phyloP scores from a whole-genome alignment of 129 eudicot species.

The Arctium lappa region DNA sequence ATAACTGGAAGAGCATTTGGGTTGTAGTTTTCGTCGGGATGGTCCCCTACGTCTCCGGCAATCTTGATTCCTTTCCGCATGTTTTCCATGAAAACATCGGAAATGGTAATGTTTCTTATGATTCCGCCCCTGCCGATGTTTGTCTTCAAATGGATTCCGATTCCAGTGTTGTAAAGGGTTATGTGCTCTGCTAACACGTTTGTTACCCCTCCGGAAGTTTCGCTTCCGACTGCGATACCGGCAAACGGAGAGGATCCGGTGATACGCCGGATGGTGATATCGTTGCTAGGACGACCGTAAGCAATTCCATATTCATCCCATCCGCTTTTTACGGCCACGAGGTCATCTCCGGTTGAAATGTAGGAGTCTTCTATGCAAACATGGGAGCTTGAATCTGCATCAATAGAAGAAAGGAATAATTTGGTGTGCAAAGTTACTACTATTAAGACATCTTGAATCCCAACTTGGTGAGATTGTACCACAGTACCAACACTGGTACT shows the following conservation, averaged over 20 bases:
- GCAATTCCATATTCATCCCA: conserved; percentile 96
- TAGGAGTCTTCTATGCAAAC: conserved; percentile 96
- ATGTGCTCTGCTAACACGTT: conserved; percentile 76
- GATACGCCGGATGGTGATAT: conserved; percentile 79
- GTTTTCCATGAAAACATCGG: conserved; percentile 74
- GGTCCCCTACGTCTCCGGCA: conserved; percentile 85
- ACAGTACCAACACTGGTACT: too few species aligned
- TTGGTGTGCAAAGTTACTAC: too few species aligned
- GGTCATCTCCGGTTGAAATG: conserved; percentile 93
- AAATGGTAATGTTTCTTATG: conserved; percentile 68
- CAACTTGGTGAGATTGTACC: too few species aligned
- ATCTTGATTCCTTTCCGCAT: conserved; percentile 79
- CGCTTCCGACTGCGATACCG: conserved; percentile 92
- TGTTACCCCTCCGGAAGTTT: conserved; percentile 83
- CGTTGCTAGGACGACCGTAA: conserved; percentile 63
- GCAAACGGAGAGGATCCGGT: conserved; percentile 86
- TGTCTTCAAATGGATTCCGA: conserved; percentile 87
- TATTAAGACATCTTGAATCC: too few species aligned
- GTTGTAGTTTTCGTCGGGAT: conserved; percentile 65
- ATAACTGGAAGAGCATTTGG: conserved; percentile 65
- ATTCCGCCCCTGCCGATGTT: conserved; percentile 84
- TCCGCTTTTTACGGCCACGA: conserved; percentile 90
- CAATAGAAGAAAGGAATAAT: neutral
- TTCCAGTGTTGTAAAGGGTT: conserved; percentile 63
- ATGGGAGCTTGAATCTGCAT: conserved; percentile 87